phyloP scores from a whole-genome alignment of 1,139 yeast genomes.

The Schwanniomyces etchellsii region DNA sequence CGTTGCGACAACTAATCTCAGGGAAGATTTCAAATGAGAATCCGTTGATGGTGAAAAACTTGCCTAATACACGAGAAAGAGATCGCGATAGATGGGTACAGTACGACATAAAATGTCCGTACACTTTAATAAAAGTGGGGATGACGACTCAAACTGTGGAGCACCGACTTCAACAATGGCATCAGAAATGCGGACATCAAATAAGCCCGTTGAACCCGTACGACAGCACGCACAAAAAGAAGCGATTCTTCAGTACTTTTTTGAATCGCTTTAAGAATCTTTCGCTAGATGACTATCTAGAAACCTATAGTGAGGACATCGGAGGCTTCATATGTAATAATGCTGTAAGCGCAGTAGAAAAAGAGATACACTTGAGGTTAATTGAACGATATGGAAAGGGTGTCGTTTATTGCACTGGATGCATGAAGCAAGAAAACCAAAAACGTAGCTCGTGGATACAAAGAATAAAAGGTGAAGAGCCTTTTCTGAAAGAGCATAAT shows the following conservation, averaged over 20 bases:
- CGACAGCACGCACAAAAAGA: too few relatives aligned
- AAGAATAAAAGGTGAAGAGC: background rate
- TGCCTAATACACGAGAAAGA: constrained; percentile 18
- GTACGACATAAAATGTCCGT: constrained; percentile 31
- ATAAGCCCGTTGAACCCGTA: constrained; percentile 30
- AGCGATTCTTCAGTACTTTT: constrained; percentile 3
- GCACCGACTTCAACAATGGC: constrained; percentile 49
- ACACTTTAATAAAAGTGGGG: constrained; percentile 50
- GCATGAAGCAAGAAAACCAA: constrained; percentile 10
- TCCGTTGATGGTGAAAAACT: constrained; percentile 29
- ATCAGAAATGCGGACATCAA: constrained; percentile 45
- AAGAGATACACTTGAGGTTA: constrained; percentile 32
- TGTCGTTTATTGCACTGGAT: constrained; percentile 35
- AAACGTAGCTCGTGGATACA: background rate
- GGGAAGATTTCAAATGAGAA: constrained; percentile 13
- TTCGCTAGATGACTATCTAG: background rate
- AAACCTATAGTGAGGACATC: constrained; percentile 10
- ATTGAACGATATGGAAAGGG: constrained; percentile 38
- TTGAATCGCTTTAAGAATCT: constrained; percentile 1
- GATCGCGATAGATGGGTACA: constrained; percentile 24
- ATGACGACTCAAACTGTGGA: constrained; percentile 45
- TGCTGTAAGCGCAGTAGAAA: constrained; percentile 32
- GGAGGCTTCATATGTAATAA: constrained; percentile 29
- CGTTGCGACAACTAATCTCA: constrained; percentile 35
- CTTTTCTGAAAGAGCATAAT: constrained; percentile 15